phyloP scores from a whole-genome alignment of 192 early-diverging fungal species.

The Backusella luteola region DNA sequence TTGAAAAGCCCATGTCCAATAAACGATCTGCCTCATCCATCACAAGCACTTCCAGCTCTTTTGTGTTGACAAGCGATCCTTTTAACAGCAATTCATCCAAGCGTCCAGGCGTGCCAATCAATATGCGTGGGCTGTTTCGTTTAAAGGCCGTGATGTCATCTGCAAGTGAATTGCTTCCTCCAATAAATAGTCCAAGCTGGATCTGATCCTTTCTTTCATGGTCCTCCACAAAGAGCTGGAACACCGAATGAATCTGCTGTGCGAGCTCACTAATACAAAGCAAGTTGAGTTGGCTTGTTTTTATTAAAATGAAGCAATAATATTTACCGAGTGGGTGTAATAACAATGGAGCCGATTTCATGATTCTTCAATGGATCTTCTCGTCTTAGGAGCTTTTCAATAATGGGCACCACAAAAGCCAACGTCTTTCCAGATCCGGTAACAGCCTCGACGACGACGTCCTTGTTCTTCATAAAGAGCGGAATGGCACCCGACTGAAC shows the following conservation, averaged over 20 bases:
- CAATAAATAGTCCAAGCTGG: conserved; percentile 66
- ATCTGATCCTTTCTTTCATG: conserved; percentile 36
- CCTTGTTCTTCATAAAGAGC: conserved; percentile 86
- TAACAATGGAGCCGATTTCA: conserved; percentile 85
- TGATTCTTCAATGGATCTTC: conserved; percentile 57
- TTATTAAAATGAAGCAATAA: background rate
- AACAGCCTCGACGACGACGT: conserved; percentile 95
- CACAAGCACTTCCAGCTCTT: conserved; percentile 84
- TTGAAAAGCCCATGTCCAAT: conserved; percentile 93
- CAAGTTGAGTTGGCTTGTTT: background rate
- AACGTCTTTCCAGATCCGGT: conserved; percentile 98
- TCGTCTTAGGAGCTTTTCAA: conserved; percentile 80
- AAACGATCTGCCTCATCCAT: conserved; percentile 95
- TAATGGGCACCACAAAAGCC: conserved; percentile 86
- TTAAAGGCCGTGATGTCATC: conserved; percentile 66
- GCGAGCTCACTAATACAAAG: conserved; percentile 72
- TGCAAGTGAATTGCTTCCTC: conserved; percentile 59
- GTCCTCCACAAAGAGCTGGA: conserved; percentile 59
- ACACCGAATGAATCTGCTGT: conserved; percentile 77
- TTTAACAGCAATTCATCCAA: conserved; percentile 74
- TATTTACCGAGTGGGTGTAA: conserved; percentile 75
- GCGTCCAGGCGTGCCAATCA: conserved; percentile 91
- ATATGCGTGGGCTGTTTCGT: conserved; percentile 69
- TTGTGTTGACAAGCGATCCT: conserved; percentile 57
- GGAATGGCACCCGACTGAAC: conserved; percentile 93